phyloP scores from a whole-genome alignment of 331 rosid genomes.

The Prunus yedoensis region DNA sequence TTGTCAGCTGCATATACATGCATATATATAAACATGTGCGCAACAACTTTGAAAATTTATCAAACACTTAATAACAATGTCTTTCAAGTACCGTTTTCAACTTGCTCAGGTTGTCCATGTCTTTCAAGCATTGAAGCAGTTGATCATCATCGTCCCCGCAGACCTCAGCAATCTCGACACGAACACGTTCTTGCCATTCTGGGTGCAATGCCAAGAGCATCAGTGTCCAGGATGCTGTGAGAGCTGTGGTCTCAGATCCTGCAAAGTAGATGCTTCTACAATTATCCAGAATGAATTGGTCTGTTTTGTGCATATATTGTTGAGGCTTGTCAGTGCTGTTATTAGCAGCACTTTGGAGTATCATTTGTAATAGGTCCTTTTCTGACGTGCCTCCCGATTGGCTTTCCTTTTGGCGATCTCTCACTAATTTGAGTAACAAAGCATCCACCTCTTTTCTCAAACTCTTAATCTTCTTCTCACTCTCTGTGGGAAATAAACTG shows the following conservation, averaged over 20 bases:
- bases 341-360: conserved; percentile 1
- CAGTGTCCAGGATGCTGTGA: conserved; percentile 24
- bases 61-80: neutral
- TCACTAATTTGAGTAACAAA: neutral
- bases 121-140: conserved; percentile 17
- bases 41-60: neutral
- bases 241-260: conserved; percentile 43
- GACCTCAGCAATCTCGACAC: conserved; percentile 15
- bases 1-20: neutral
- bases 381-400: neutral
- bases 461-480: neutral
- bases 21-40: neutral
- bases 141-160: conserved; percentile 9
- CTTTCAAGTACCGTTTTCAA: conserved; percentile 7
- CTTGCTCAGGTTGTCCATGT: conserved; percentile 7
- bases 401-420: neutral
- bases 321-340: neutral
- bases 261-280: conserved; percentile 33
- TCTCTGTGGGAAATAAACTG: neutral
- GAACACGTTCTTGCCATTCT: conserved; percentile 23
- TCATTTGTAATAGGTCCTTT: neutral
- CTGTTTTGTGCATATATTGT: neutral
- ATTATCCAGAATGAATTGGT: neutral
- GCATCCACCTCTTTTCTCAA: conserved; percentile 7
- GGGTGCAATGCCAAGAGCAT: conserved; percentile 24